These are phyloP conservation scores for Aspergillus bombycis DNA, from an alignment of 2,329 filamentous ascomycete genomes.

Conservation along the genomic window DNA sequence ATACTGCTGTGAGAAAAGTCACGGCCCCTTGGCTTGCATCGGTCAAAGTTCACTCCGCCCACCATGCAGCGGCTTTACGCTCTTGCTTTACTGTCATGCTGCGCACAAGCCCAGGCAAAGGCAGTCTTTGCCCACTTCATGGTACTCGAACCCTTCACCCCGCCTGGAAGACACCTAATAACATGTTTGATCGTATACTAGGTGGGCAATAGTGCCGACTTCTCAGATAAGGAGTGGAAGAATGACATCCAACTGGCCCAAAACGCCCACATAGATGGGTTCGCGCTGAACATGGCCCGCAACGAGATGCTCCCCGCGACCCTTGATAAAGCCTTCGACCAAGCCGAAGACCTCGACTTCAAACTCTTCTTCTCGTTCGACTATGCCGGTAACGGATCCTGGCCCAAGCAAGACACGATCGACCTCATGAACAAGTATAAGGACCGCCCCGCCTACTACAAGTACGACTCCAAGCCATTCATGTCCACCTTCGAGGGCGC, in stretches of 20 bases:
- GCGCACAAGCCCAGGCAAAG: conserved; percentile 17
- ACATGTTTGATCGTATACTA: conserved; percentile 35
- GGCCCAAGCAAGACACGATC: conserved; percentile 29
- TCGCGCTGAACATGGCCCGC: conserved; percentile 43
- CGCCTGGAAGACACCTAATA: background rate
- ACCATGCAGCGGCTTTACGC: background rate
- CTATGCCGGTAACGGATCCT: conserved; percentile 37
- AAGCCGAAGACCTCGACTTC: conserved; percentile 30
- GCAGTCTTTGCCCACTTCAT: conserved; percentile 35
- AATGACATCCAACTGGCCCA: conserved; percentile 39
- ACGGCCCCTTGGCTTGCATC: background rate
- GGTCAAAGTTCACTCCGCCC: background rate
- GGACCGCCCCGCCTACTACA: conserved; percentile 27
- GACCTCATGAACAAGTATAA: conserved; percentile 29
- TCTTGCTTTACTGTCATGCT: background rate
- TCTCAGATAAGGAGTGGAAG: conserved; percentile 26
- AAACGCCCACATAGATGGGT: conserved; percentile 42
- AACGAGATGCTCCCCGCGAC: conserved; percentile 25
- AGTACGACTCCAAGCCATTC: conserved; percentile 33
- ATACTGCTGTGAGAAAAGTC: background rate
- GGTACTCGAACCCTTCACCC: conserved; percentile 11
- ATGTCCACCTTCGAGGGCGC: conserved; percentile 52
- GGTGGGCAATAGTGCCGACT: conserved; percentile 23
- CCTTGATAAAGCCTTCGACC: conserved; percentile 27
- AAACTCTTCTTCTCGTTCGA: conserved; percentile 43